Evolutionary conservation across 176 grass and related monocot species (phyloP).

Genomic region (Phoenix roebelenii): DNA sequence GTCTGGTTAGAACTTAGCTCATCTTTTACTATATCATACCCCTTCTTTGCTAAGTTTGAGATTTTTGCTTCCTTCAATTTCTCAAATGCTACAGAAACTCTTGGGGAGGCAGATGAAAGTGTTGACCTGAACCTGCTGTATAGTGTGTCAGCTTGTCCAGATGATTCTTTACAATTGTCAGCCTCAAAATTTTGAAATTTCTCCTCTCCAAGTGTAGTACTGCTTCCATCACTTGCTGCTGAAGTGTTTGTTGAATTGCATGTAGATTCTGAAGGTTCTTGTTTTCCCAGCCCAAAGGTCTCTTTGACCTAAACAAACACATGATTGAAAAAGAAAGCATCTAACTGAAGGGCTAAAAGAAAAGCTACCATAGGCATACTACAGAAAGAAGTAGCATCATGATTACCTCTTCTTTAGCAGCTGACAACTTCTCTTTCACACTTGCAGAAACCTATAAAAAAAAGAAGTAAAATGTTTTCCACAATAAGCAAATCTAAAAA

Average conservation of each 20-base stretch:
- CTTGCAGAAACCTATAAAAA: constrained; percentile 42
- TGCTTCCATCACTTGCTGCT: constrained; percentile 20
- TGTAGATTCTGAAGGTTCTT: constrained; percentile 25
- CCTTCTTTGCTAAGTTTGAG: constrained; percentile 52
- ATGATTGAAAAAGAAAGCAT: not conserved
- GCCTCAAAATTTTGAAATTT: constrained; percentile 20
- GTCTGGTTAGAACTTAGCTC: constrained; percentile 43
- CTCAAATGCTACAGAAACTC: constrained; percentile 38
- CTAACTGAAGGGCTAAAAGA: not conserved
- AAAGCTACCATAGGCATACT: not conserved
- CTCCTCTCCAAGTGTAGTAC: constrained; percentile 23
- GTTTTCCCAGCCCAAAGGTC: constrained; percentile 53
- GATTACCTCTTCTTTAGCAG: constrained; percentile 61
- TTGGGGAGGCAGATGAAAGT: constrained; percentile 51
- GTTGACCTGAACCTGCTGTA: constrained; percentile 41
- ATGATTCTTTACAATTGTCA: constrained; percentile 19
- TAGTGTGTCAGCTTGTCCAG: constrained; percentile 29
- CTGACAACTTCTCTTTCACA: constrained; percentile 46
- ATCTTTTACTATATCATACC: constrained; percentile 68
- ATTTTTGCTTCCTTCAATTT: constrained; percentile 54
- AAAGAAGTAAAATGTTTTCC: too few species aligned
- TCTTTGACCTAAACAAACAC: constrained; percentile 43
- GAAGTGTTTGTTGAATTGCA: constrained; percentile 23
- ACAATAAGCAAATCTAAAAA: too few species aligned
- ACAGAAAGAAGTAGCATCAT: too few species aligned